These are phyloP conservation scores for Globisporangium nagaii DNA, from an alignment of 352 stramenopile species.

Conservation along the genomic window DNA sequence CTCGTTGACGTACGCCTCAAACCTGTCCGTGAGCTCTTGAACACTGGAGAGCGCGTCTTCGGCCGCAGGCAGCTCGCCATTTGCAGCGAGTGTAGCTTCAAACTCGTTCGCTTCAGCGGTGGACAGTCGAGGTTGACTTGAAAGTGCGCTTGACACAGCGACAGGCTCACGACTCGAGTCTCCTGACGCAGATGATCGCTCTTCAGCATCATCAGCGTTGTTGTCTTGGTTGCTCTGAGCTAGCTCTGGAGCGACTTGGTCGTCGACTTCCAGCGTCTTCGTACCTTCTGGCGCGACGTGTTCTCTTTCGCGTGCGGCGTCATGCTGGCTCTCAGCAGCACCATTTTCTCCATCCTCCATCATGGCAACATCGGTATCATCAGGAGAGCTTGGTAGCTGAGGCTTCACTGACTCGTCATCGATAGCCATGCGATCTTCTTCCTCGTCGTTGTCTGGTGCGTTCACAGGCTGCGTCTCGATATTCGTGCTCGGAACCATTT, in stretches of 20 bases:
- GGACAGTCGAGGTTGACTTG: background rate
- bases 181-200: background rate
- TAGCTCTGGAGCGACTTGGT: background rate
- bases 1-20: conserved; percentile 28
- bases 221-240: background rate
- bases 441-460: background rate
- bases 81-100: background rate
- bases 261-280: background rate
- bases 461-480: background rate
- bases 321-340: background rate
- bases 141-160: background rate
- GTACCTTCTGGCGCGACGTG: background rate
- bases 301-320: background rate
- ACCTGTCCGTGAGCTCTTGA: conserved; percentile 12
- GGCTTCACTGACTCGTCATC: background rate
- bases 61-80: background rate
- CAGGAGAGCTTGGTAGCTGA: background rate
- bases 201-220: background rate
- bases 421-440: background rate
- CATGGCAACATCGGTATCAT: background rate
- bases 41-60: conserved; percentile 3
- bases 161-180: background rate
- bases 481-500: background rate
- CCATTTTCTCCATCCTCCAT: background rate
- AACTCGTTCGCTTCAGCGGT: too few species aligned